These are phyloP conservation scores for Pseudofabraea citricarpa DNA, from an alignment of 2,329 filamentous ascomycete genomes.

Conservation along the genomic window DNA sequence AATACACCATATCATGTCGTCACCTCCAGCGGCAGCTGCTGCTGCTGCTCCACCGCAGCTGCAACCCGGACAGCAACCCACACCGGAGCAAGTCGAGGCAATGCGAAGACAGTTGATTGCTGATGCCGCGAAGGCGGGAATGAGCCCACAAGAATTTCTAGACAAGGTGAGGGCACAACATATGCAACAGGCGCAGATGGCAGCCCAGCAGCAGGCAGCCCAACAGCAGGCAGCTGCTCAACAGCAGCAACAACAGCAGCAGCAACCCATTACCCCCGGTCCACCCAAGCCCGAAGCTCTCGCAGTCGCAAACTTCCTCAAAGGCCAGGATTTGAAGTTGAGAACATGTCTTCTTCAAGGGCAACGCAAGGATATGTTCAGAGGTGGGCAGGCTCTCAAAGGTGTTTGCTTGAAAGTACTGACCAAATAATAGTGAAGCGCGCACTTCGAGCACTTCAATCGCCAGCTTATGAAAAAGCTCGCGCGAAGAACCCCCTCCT, in stretches of 20 bases:
- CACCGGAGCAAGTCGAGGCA: conserved; percentile 76
- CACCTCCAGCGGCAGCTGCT: too few species aligned
- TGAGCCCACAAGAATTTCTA: conserved; percentile 82
- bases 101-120: conserved; percentile 80
- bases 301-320: conserved; percentile 84
- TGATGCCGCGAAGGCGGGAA: conserved; percentile 79
- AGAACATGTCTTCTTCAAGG: conserved; percentile 92
- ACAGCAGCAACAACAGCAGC: conserved; percentile 42
- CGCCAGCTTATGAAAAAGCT: conserved; percentile 85
- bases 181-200: conserved; percentile 46
- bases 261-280: conserved; percentile 67
- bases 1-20: too few species aligned
- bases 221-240: conserved; percentile 37
- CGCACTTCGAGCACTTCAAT: conserved; percentile 84
- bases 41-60: conserved; percentile 13
- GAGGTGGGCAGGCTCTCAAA: conserved; percentile 52
- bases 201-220: conserved; percentile 36
- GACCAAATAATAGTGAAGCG: conserved; percentile 69
- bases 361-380: conserved; percentile 97
- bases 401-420: conserved; percentile 5
- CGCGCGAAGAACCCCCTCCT: conserved; percentile 84
- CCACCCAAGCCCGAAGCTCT: conserved; percentile 86
- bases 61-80: conserved; percentile 44
- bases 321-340: conserved; percentile 77
- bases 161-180: conserved; percentile 59